Percentiles rank a stretch among this genome's conserved stretches.
These are phyloP conservation scores for Limnanthes douglasii DNA, from an alignment of 345 rosid species.

Conservation along the genomic window DNA sequence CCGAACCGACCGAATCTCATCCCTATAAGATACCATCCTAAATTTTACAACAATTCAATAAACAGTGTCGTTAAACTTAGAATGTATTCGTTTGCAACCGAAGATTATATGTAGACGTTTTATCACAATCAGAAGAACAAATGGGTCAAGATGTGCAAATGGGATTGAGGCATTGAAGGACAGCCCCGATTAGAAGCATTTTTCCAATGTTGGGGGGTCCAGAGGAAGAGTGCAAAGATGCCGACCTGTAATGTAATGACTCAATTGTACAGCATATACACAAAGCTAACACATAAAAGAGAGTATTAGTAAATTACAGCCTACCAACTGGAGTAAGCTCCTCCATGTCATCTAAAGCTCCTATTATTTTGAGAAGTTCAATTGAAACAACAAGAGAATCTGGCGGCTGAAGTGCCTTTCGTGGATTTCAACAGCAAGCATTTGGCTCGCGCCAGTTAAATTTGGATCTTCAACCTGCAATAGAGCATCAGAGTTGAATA, in stretches of 20 bases:
- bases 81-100: no score
- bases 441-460: no score
- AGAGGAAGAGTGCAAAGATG: constrained; percentile 79
- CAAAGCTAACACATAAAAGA: constrained; percentile 3
- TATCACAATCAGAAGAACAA: no score
- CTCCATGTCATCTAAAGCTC: constrained; percentile 77
- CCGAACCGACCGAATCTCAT: no score
- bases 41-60: no score
- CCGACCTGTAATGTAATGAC: constrained; percentile 29
- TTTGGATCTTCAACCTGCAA: constrained; percentile 94
- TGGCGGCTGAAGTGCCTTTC: constrained; percentile 95
- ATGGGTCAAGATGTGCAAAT: constrained; percentile 85
- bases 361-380: constrained; percentile 87
- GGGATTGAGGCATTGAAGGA: constrained; percentile 88
- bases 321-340: constrained; percentile 91
- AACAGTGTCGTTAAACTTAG: no score
- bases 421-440: constrained; percentile 75
- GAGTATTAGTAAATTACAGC: no score
- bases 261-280: constrained; percentile 6
- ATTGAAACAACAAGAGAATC: constrained; percentile 85
- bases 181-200: constrained; percentile 90
- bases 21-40: no score
- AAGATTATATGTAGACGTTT: no score
- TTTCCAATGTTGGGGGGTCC: constrained; percentile 93
- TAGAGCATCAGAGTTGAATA: no score